Evolutionary conservation across 2,329 filamentous ascomycete species (phyloP), one percentile per base, ranked within the genome.

Genomic region (Zasmidium cellare): DNA sequence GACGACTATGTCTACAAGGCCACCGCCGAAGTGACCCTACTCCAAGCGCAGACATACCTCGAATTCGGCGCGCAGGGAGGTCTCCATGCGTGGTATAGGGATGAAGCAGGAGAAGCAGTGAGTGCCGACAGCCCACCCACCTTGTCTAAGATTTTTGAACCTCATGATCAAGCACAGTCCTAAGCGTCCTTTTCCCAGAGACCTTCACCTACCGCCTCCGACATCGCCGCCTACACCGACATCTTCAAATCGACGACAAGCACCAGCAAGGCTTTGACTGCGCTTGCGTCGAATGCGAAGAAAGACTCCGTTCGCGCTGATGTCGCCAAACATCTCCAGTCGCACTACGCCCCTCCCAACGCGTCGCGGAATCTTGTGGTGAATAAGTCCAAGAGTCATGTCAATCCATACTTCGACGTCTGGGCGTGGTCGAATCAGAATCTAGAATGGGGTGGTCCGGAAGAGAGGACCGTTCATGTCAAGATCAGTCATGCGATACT

Each of bases 351-450:
- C 65, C 69, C 86, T 59, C 80, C 84, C 72, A 67, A 69, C 48
- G 35, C 61, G 11, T 67, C 64, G 16, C 60, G 56, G 19, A 70
- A 67, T 25, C 67, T 78, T 1, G 63, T 64, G 5, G 67, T 74
- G 18, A 65, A 67, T 68, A 75, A 75, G 61, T 78, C 82, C 63
- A 77, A 77, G 46, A 73, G 60, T 24, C 76, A 79, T 57, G 67
- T 74, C 58, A 92, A 92, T 69, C 88, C 87, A 0, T 90, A 88
- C 71, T 78, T 86, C 53, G 81, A 86, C 65, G 83, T 89, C 67
- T 89, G 87, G 82, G 76, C 78, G 23, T 89, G 87, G 83, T 81
- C 84, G 1, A 86, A 83, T 65, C 80, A 82, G 24, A 80, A 80
- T 59, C 77, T 91, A 7, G 83, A 87, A 73, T 88, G 87, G 86